Base-by-base conservation (phyloP, 208 protist genomes). In the Herpetomonas samuelpessoai region DNA sequence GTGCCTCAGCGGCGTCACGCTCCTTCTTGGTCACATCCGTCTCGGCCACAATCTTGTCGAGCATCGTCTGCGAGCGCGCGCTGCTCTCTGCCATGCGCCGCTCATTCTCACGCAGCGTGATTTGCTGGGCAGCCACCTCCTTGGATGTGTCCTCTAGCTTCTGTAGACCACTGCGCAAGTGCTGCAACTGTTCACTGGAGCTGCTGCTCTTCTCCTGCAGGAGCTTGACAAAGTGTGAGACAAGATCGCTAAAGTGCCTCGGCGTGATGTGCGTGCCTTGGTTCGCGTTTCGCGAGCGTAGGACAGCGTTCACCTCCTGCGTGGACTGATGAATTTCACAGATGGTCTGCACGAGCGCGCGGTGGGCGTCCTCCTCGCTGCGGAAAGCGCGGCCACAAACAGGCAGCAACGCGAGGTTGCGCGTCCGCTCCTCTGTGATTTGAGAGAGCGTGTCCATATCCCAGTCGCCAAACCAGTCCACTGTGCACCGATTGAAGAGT, bases 391-490 rank as follows among this genome's bases (percentile, higher is more conserved):
- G 71, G 22, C 65, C 64, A 61, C 70, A 83, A 22, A 61, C 77
- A 26, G 78, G 66, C 56, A 89, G 87, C 22, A 99, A 68, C 64
- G 96, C 83, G n/a, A 99, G 57, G 25, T 62, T 61, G 27, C 66
- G 52, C 0, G 97, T 98, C 45, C 96, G 97, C 68, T 97, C 92
- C 6, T 60, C 46, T 19, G 86, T 85, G 24, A 99, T 90, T 74
- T 99, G 96, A 56, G 92, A 79, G 22, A 99, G 75, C 10, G 98
- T 98, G 10, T 81, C 44, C 9, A 74, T 35, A 21, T 94, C 96
- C 98, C 98, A 99, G 62, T 99, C 98, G 29, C 98, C 98, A 69
- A 99, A 99, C 98, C 98, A 99, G 81, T 99, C 98, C 47, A 99
- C 92, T 7, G 99, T 98, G 83, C 98, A 99, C 18, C 98, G 93